Percentiles rank a stretch among this genome's conserved stretches.
phyloP scores from a whole-genome alignment of 2,329 filamentous ascomycete genomes.

The Verticillium dahliae region DNA sequence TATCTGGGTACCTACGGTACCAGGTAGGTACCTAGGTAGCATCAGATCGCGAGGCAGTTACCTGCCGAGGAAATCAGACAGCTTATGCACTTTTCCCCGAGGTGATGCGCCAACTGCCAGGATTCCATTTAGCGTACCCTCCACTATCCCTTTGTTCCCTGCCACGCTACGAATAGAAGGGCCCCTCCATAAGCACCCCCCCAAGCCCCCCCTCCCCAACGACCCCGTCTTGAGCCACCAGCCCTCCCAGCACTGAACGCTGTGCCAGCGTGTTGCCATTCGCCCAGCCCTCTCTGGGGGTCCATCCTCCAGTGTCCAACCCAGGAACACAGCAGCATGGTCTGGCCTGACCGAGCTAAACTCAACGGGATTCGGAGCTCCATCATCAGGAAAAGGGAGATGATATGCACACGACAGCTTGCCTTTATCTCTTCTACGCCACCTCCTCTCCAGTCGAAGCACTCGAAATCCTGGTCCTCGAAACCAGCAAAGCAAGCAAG shows the following conservation, averaged over 20 bases:
- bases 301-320: not conserved
- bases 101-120: not conserved
- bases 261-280: not conserved
- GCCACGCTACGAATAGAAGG: not conserved
- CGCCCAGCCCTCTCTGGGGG: not conserved
- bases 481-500: not conserved
- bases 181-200: not conserved
- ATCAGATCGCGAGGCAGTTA: too few relatives aligned
- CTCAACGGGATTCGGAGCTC: not conserved
- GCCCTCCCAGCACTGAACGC: not conserved
- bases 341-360: not conserved
- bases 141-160: not conserved
- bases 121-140: not conserved
- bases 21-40: not conserved
- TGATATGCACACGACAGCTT: not conserved
- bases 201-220: not conserved
- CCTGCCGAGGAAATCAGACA: not conserved
- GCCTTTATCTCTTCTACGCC: not conserved
- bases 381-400: not conserved
- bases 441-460: not conserved
- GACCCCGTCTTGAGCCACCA: not conserved
- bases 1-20: not conserved
- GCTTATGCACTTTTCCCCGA: not conserved
- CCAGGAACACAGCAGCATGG: not conserved
- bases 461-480: not conserved